A percentile compares a stretch with the other conserved stretches of the same genome.
Conservation (phyloP, 805 yeast species). For the Yarrowia deformans region DNA sequence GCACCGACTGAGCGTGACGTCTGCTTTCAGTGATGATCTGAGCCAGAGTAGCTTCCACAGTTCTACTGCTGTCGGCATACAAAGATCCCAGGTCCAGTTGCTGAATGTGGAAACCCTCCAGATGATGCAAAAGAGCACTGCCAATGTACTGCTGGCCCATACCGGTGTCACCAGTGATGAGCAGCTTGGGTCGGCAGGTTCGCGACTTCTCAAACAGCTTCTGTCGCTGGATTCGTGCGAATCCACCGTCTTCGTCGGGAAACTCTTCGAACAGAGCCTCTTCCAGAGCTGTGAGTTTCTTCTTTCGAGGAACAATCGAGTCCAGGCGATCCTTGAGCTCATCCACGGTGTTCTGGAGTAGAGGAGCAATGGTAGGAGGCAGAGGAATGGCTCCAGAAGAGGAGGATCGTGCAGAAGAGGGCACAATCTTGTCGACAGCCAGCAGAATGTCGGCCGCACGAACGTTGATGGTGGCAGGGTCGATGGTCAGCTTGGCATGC, state of each 20-base stretch:
- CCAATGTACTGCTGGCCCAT: constrained; percentile 88
- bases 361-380: constrained; percentile 72
- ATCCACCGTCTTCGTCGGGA: constrained; percentile 68
- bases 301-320: constrained; percentile 65
- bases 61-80: constrained; percentile 76
- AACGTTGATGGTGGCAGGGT: constrained; percentile 74
- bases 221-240: constrained; percentile 69
- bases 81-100: constrained; percentile 80
- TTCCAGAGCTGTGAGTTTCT: constrained; percentile 65
- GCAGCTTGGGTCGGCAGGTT: constrained; percentile 79
- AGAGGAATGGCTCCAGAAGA: constrained; percentile 76
- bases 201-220: constrained; percentile 62
- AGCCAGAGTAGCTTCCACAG: constrained; percentile 83
- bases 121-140: constrained; percentile 76
- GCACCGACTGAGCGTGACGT: constrained; percentile 85
- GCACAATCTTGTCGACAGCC: constrained; percentile 85
- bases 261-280: constrained; percentile 72
- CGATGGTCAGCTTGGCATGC: constrained; percentile 72
- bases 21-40: constrained; percentile 87
- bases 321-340: constrained; percentile 59
- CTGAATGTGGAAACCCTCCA: constrained; percentile 92
- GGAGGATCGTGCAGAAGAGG: constrained; percentile 88
- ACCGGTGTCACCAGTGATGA: constrained; percentile 76
- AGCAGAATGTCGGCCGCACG: constrained; percentile 83
- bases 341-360: constrained; percentile 59